phyloP scores from a whole-genome alignment of 2,329 filamentous ascomycete species.

The Fusarium equiseti region DNA sequence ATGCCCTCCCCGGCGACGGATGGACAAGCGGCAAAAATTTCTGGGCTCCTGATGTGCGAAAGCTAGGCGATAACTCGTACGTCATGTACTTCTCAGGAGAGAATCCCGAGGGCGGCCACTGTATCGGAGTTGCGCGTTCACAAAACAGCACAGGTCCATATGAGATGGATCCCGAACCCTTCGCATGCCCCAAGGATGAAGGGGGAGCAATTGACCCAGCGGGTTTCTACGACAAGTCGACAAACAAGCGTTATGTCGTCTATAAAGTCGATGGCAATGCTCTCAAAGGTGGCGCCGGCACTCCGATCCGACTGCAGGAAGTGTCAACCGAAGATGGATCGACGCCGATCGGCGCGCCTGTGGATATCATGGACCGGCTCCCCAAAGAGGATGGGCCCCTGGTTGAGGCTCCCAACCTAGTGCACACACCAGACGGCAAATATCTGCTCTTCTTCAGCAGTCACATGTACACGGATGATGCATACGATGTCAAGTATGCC shows the following conservation, averaged over 20 bases:
- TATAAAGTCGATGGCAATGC: conserved; percentile 77
- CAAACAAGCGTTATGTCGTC: conserved; percentile 67
- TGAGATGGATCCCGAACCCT: conserved; percentile 57
- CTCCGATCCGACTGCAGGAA: conserved; percentile 69
- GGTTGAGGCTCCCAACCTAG: conserved; percentile 70
- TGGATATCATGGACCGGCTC: conserved; percentile 60
- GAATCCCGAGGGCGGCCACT: conserved; percentile 61
- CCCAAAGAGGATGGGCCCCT: conserved; percentile 62
- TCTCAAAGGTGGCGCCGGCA: conserved; percentile 58
- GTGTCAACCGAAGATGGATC: conserved; percentile 62
- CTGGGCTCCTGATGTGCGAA: conserved; percentile 72
- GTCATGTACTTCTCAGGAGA: conserved; percentile 71
- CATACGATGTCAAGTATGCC: conserved; percentile 72
- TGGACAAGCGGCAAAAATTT: conserved; percentile 68
- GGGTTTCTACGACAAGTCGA: conserved; percentile 67
- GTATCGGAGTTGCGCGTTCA: conserved; percentile 68
- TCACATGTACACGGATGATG: conserved; percentile 66
- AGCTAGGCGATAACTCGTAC: conserved; percentile 63
- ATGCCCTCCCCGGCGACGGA: conserved; percentile 65
- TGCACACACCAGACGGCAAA: conserved; percentile 58
- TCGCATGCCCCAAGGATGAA: conserved; percentile 64
- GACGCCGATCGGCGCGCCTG: conserved; percentile 63
- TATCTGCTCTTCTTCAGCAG: conserved; percentile 74
- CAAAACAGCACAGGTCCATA: conserved; percentile 65
- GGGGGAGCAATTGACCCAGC: conserved; percentile 74